Base-by-base conservation (phyloP, 2,329 filamentous ascomycete genomes). In the Colletotrichum sp. region DNA sequence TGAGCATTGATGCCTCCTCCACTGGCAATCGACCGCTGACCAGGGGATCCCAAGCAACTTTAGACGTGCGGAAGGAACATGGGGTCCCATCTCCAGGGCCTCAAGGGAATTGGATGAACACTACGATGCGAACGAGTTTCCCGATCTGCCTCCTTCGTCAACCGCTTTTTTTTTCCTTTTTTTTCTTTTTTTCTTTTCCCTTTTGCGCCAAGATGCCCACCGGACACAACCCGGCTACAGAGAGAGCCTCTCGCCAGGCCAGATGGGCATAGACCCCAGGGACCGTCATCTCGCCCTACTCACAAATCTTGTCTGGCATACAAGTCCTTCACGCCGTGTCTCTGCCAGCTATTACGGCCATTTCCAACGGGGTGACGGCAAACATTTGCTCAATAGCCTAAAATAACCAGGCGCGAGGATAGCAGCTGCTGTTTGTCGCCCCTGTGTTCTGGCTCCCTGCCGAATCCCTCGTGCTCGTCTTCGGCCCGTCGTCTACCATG, bases 91-190 rank as follows among this genome's bases (percentile, higher is more conserved):
- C 25, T 55, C 9, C 5, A 15, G 34, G 39, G n/a, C 61, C 30
- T 12, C 59, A 65, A 44, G 36, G 22, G 49, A 44, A 49, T 22
- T 71, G 72, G 34, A 27, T n/a, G 61, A 52, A 36, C 39, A 44
- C 39, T 19, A 30, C 30, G 36, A 69, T 69, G 66, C 68, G 62
- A 75, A 29, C 49, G 69, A 63, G 34, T 75, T 71, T 62, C 72
- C 68, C 49, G 22, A 71, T 75, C 72, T 62, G 68, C 49, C 55
- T 64, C 8, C 19, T 70, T 44, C 30, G 70, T 61, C 49, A 68
- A 44, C 39, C 39, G 39, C 39, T 12, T n/a, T 44, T 44, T 12
- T n/a, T 44, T 44, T 32, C 15, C 15, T 5, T 19, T 19, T 44
- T 44, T 32, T n/a, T n/a, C n/a, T 44, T 44, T 12, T n/a, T 44